Evolutionary conservation across 257 asterid genomes (phyloP), one percentile per base, ranked within the genome.

Genomic region (Agastache rugosa): DNA sequence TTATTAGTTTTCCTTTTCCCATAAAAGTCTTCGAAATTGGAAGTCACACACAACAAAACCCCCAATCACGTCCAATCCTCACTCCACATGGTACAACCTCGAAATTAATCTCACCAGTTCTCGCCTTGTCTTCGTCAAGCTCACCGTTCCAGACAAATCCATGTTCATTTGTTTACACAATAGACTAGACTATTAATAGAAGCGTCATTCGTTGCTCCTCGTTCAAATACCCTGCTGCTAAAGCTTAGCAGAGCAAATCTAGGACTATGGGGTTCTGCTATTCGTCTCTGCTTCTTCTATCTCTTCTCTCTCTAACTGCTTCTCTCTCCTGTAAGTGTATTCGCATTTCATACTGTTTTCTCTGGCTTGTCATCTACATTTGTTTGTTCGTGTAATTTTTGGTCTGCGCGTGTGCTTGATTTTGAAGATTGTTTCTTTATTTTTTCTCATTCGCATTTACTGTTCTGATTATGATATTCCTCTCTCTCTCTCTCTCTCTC

Each of bases 321-420:
- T 75, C 82, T 39, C 50, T 69, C 67, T 82, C 85, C 3, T 19
- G 89, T 85, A 78, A 82, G 80, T 39, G 5, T 37, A 41, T 41
- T 19, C 25, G 34, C 35, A 5, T 37, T 17, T 35, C 50, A 2
- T 61, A 3, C 31, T 59, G 0, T 6, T 58, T 25, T 58, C 2
- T 58, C 20, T 16, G 3, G 54, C 22, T 48, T 5, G 5, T 19
- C 9, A 48, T 48, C 55, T 16, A 5, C 55, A 16, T 16, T 29
- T 29, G 34, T 29, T 29, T 29, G 34, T 1, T 29, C 34, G 34
- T 29, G 3, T 3, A 4, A 29, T 29, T 29, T 1, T 29, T 4
- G 2, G 34, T 29, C 2, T 29, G 34, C 34, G 34, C 3, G 34
- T 3, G 2, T 29, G 34, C 3, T 29, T 29, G 34, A 12, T 11